phyloP scores from a whole-genome alignment of 2,329 filamentous ascomycete genomes.

The Paraphaeosphaeria sporulosa region DNA sequence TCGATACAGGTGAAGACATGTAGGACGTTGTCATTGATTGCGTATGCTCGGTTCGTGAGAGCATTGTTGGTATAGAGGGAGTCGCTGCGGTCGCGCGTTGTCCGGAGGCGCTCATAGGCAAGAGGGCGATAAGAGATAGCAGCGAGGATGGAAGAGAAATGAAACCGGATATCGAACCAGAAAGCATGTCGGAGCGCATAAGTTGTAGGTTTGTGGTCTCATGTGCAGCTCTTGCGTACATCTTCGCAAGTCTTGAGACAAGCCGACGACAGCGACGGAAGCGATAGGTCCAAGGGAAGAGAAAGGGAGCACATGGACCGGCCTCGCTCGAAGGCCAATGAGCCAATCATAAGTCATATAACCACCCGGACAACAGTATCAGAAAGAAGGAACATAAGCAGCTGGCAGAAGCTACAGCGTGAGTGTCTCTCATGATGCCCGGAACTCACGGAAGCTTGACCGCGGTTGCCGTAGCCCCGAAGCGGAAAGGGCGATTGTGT shows the following conservation, averaged over 20 bases:
- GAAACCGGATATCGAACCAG: neutral
- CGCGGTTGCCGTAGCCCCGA: neutral
- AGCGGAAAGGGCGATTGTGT: conserved; percentile 9
- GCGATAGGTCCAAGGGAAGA: neutral
- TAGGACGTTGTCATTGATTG: conserved; percentile 18
- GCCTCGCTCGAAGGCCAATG: neutral
- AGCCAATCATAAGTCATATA: conserved; percentile 5
- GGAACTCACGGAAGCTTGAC: conserved; percentile 16
- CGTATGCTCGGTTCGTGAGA: conserved; percentile 8
- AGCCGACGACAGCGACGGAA: neutral
- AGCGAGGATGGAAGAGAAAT: conserved; percentile 2
- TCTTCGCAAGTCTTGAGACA: neutral
- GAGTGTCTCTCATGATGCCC: neutral
- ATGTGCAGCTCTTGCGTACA: neutral
- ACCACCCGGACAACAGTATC: neutral
- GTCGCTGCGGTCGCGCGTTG: conserved; percentile 10
- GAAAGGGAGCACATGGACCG: neutral
- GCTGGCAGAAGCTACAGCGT: neutral
- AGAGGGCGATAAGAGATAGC: conserved; percentile 10
- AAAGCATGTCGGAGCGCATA: neutral
- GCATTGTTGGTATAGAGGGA: neutral
- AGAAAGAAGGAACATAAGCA: neutral
- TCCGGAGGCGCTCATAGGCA: conserved; percentile 1
- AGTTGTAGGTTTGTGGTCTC: conserved; percentile 6
- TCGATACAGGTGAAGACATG: conserved; percentile 9